Base-by-base conservation (phyloP, 2,329 filamentous ascomycete genomes). In the Colletotrichum simmondsii region DNA sequence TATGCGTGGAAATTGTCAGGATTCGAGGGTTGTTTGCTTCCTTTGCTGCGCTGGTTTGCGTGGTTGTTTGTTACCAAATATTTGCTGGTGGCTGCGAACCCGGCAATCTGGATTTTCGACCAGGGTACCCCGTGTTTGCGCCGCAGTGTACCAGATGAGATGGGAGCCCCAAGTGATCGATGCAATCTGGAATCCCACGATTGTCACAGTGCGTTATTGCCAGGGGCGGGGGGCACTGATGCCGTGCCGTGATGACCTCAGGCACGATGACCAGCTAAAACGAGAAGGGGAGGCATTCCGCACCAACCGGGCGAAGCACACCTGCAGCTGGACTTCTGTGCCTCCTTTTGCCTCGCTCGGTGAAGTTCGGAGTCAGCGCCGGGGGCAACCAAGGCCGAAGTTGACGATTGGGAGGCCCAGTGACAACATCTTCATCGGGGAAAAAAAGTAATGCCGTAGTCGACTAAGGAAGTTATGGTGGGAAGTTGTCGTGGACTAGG, bases 401-500 rank as follows among this genome's bases (percentile, higher is more conserved):
- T 58, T 19, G 65, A 32, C 42, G 3, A 59, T 60, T 28, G 5
- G 26, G n/a, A 59, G 26, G 28, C 14, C 16, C 14, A 16, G 35
- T 56, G 42, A 64, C 32, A 63, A 16, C 66, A 61, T 72, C 66
- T 72, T 56, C 60, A 60, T 70, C 60, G 32, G 42, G 42, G 42
- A 28, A 22, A 30, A 60, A 59, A 70, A 72, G 54, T 26, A 64
- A 60, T 42, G 42, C 58, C 32, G 54, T 52, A 32, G 42, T 49
- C n/a, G 56, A 57, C 46, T 64, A 46, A 54, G 1, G 46, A 16
- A 46, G 46, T 57, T 32, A 59, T 49, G 46, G 60, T 52, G 66
- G 30, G 24, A 61, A 28, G 11, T 61, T 28, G 60, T 60, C 16
- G 22, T 49, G 28, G 14, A 46, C 66, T 72, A 65, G 24, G 56